Base-by-base conservation (phyloP, 495 filamentous ascomycete species). In the Achaetomiella virescens region DNA sequence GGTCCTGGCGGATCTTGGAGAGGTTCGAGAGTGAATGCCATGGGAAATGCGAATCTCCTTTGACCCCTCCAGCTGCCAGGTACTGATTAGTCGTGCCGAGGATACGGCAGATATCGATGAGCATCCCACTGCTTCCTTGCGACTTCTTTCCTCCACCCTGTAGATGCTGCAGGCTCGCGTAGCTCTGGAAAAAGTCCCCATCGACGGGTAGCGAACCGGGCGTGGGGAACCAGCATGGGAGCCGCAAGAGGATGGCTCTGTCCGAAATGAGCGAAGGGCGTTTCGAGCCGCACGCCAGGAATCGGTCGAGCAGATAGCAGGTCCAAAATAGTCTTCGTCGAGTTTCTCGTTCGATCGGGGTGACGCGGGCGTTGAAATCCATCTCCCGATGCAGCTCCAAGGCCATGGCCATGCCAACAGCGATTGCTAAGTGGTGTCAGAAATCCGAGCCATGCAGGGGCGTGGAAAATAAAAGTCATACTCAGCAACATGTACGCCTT, bases 1-100 rank as follows among this genome's bases (percentile, higher is more conserved):
- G 74, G 58, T 92, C 88, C 52, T 90, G 86, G 41, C 89, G 80
- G 57, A 95, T 91, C 61, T 90, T 89, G 43, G 89, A 92, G 0
- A 92, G 75, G 60, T 85, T 91, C 8, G 88, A 91, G 21, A 89
- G 76, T 4, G 88, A 80, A 65, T 95, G 88, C 89, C 89, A 95
- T 15, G 89, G 88, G 60, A 92, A 92, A 63, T 91, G 88, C 0
- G 87, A 89, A 64, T 95, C 89, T 43, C 87, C 88, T 66, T 91
- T 92, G 48, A 91, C 88, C 22, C 89, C 89, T 6, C 89, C 89
- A 12, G 87, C 85, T 12, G 88, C 86, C 40, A 92, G 76, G 68
- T 95, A 95, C 57, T 84, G 82, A 57, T 90, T 90, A 0, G 89
- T 90, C n/a, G 83, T 82, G 18, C 89, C 88, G 8, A 95, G 74